Percentiles rank a stretch among this genome's conserved stretches.
These are phyloP conservation scores for Plasmodium adleri DNA, from an alignment of 169 alveolate genomes.

Conservation along the genomic window DNA sequence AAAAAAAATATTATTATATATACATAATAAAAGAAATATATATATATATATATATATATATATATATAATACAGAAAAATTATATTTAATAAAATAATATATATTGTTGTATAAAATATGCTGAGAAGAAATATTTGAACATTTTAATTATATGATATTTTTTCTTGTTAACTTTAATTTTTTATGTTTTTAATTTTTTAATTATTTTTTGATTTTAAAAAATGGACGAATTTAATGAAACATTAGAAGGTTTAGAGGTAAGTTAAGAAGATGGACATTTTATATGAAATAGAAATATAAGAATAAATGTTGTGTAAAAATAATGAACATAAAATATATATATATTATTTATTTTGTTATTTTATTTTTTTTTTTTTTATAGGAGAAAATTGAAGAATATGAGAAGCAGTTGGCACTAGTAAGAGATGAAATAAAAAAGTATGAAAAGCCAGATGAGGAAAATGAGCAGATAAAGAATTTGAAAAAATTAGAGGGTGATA, in stretches of 20 bases:
- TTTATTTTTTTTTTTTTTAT: not conserved
- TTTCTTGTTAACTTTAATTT: no score
- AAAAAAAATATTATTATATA: no score
- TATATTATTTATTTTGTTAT: not conserved
- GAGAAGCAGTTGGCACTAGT: conserved; percentile 65
- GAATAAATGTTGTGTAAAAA: no score
- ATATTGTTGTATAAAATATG: not conserved
- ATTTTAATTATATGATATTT: no score
- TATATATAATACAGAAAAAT: no score
- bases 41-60: no score
- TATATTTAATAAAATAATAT: no score
- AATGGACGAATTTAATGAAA: conserved; percentile 68
- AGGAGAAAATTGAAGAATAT: conserved; percentile 62
- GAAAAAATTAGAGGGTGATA: conserved; percentile 61
- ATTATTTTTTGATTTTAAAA: not conserved
- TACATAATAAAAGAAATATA: no score
- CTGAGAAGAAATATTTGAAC: not conserved
- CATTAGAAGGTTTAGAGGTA: conserved; percentile 74
- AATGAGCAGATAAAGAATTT: conserved; percentile 54
- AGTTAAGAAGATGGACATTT: not conserved
- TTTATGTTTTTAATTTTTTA: no score
- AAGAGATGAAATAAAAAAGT: conserved; percentile 51
- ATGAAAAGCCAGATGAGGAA: conserved; percentile 40
- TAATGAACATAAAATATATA: not conserved
- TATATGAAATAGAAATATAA: no score